phyloP scores from a whole-genome alignment of 768 basidiomycete species.

The Tulasnella sp. region DNA sequence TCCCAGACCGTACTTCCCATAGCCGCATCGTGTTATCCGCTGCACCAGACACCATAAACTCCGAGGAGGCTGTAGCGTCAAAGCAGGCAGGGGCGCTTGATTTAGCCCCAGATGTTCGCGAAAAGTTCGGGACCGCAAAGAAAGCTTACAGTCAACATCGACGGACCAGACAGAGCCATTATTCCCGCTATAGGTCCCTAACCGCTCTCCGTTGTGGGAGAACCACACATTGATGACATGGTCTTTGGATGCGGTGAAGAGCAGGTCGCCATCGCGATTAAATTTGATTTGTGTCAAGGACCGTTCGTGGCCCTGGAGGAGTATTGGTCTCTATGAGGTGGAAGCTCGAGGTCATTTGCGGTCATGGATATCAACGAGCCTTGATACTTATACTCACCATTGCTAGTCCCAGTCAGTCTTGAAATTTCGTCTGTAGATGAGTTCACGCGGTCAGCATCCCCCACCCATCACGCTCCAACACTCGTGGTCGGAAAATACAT shows the following conservation, averaged over 20 bases:
- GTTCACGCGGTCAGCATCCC: too few relatives aligned
- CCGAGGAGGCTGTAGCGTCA: conserved; percentile 52
- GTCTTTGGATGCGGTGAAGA: conserved; percentile 96
- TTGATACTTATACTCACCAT: too few relatives aligned
- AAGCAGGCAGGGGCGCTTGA: background rate
- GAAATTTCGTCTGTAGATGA: too few relatives aligned
- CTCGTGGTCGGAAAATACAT: too few relatives aligned
- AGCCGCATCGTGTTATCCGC: conserved; percentile 89
- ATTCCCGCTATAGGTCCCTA: conserved; percentile 93
- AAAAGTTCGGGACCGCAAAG: background rate
- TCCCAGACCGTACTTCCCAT: conserved; percentile 82
- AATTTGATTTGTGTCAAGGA: conserved; percentile 96
- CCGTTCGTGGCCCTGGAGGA: conserved; percentile 70
- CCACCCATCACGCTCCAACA: too few relatives aligned
- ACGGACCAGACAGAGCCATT: conserved; percentile 97
- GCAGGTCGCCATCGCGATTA: conserved; percentile 89
- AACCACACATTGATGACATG: conserved; percentile 93
- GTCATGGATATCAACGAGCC: too few relatives aligned
- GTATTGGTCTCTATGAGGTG: conserved; percentile 5
- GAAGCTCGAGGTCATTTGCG: background rate
- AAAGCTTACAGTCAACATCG: conserved; percentile 78
- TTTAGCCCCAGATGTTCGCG: background rate
- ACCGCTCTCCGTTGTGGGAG: conserved; percentile 90
- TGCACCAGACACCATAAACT: conserved; percentile 78
- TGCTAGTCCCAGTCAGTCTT: too few relatives aligned